Evolutionary conservation across 2,329 filamentous ascomycete species (phyloP).

Genomic region (Lecanicillium sp.): DNA sequence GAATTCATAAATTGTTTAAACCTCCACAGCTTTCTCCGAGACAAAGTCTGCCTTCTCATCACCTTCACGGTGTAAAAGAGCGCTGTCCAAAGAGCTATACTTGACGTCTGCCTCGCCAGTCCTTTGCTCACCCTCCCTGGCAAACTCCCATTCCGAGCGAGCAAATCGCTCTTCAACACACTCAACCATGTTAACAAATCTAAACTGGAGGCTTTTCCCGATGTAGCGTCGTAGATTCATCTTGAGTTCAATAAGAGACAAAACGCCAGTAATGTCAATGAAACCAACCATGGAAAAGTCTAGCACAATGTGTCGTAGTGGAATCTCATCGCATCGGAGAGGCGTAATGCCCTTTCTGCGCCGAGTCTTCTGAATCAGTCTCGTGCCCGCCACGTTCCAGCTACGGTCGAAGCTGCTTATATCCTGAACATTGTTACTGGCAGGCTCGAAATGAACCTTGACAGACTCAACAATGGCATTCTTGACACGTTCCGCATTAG

Average conservation of each 20-base stretch:
- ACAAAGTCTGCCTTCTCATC: constrained; percentile 10
- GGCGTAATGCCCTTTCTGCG: constrained; percentile 25
- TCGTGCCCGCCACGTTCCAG: constrained; percentile 45
- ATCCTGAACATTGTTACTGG: constrained; percentile 31
- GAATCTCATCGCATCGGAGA: constrained; percentile 23
- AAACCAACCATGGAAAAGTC: constrained; percentile 44
- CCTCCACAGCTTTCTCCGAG: constrained; percentile 13
- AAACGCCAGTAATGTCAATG: constrained; percentile 44
- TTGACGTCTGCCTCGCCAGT: constrained; percentile 12
- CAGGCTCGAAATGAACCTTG: constrained; percentile 29
- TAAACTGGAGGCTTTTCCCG: constrained; percentile 34
- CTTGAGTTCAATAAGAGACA: constrained; percentile 38
- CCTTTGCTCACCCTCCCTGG: constrained; percentile 18
- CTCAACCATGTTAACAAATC: constrained; percentile 39
- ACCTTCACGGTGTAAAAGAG: constrained; percentile 11
- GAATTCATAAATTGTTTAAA: constrained; percentile 3
- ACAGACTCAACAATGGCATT: constrained; percentile 39
- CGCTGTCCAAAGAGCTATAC: constrained; percentile 13
- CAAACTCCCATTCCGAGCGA: constrained; percentile 28
- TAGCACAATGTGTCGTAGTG: constrained; percentile 39
- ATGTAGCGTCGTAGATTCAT: constrained; percentile 40
- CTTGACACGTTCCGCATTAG: constrained; percentile 48
- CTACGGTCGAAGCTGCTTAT: constrained; percentile 32
- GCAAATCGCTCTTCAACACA: constrained; percentile 30
- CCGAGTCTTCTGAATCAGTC: constrained; percentile 37